Conservation (phyloP, 768 basidiomycete genomes). For the Pisolithus tinctorius region DNA sequence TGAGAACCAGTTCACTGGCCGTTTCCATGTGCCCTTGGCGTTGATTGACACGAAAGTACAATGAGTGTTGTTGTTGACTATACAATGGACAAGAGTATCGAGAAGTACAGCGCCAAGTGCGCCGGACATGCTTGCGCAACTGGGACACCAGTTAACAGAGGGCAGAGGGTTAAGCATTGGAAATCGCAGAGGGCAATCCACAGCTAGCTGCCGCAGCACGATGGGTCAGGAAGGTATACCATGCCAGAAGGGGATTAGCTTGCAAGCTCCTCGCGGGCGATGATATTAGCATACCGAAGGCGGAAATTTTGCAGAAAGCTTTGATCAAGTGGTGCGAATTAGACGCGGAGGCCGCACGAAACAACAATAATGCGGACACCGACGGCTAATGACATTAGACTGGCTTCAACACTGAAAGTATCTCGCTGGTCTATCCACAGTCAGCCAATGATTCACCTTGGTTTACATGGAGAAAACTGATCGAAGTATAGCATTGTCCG, state of each 20-base stretch:
- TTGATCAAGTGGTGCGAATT: conserved; percentile 25
- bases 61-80: too few relatives aligned
- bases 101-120: conserved; percentile 19
- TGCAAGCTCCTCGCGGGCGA: conserved; percentile 15
- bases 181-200: conserved; percentile 16
- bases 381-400: background rate
- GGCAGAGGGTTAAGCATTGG: conserved; percentile 16
- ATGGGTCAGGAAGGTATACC: conserved; percentile 11
- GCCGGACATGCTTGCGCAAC: conserved; percentile 31
- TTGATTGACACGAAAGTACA: too few relatives aligned
- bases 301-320: conserved; percentile 18
- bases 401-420: background rate
- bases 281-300: conserved; percentile 10
- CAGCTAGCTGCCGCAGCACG: conserved; percentile 11
- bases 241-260: conserved; percentile 24
- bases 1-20: too few relatives aligned
- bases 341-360: conserved; percentile 12
- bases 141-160: conserved; percentile 16
- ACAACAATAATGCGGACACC: conserved; percentile 15
- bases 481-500: too few relatives aligned
- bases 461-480: too few relatives aligned
- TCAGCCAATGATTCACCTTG: too few relatives aligned
- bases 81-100: conserved; percentile 7
- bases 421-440: too few relatives aligned
- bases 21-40: too few relatives aligned